These are phyloP conservation scores for Coniochaeta prunicola DNA, from an alignment of 2,329 filamentous ascomycete genomes.

Conservation along the genomic window DNA sequence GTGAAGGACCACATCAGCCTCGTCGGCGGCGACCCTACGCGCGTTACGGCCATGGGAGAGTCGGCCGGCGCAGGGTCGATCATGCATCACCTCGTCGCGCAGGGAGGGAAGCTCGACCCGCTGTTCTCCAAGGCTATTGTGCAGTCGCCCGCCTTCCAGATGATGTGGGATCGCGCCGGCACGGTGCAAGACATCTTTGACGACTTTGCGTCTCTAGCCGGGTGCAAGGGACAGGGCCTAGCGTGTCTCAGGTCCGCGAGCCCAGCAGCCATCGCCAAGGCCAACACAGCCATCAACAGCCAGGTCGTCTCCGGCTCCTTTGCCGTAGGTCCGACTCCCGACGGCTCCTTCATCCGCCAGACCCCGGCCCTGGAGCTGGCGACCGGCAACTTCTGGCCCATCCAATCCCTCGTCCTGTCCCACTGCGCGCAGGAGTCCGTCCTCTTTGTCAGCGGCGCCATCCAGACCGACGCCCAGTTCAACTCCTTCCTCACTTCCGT, in stretches of 20 bases:
- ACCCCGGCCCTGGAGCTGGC: conserved; percentile 21
- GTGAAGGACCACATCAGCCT: conserved; percentile 35
- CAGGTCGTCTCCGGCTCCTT: conserved; percentile 19
- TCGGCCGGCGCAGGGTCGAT: conserved; percentile 27
- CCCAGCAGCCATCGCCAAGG: conserved; percentile 13
- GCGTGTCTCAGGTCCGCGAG: conserved; percentile 19
- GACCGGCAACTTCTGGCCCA: conserved; percentile 18
- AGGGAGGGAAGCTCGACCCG: conserved; percentile 33
- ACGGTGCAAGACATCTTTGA: conserved; percentile 21
- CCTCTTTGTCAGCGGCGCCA: conserved; percentile 20
- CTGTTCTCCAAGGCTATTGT: conserved; percentile 29
- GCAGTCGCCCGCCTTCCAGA: conserved; percentile 26
- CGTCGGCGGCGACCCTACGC: conserved; percentile 36
- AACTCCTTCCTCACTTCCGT: conserved; percentile 18
- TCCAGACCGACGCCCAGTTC: conserved; percentile 24
- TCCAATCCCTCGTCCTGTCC: conserved; percentile 21
- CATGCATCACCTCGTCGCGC: conserved; percentile 39
- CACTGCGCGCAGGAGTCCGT: conserved; percentile 22
- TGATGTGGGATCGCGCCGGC: conserved; percentile 24
- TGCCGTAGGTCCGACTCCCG: conserved; percentile 22
- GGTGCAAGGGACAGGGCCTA: conserved; percentile 19
- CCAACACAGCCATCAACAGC: conserved; percentile 20
- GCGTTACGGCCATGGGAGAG: conserved; percentile 42
- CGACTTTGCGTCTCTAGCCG: conserved; percentile 22
- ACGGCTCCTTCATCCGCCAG: conserved; percentile 23